Evolutionary conservation across 164 flowering plant genomes (phyloP), one percentile per base, ranked within the genome.

Genomic region (Vitis rupestris): DNA sequence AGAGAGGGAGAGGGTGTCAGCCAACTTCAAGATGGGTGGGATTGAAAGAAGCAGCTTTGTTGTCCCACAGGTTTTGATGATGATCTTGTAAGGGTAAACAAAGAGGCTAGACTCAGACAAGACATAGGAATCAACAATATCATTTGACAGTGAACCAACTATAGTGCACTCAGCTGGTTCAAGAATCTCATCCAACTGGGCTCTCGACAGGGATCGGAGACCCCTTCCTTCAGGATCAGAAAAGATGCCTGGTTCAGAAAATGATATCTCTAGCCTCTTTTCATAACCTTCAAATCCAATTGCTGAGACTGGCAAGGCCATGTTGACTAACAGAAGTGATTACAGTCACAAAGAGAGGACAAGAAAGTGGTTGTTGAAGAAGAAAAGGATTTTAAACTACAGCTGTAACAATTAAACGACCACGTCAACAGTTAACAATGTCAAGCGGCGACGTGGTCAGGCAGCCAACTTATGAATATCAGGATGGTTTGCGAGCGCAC

Each of bases 211-310:
- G 3, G 76, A n/a, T 11, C 82, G 77, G 29, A 84, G 82, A 31
- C 85, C 87, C 72, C 63, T 78, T 5, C 82, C 82, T 55, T 74
- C 83, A 74, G 82, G 83, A 64, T 83, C 84, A 69, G 66, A 54
- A 75, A 78, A 79, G 37, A 79, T 47, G 62, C 78, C 63, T 0
- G 78, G 80, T 69, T 79, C 78, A 61, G 60, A 73, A 37, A 84
- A 84, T 2, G 78, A 64, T 61, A 84, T 74, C 48, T 84, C 87
- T 7, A 84, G 85, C 80, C 87, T 84, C 70, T 84, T 84, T 50
- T 84, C 87, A 53, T 67, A 84, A 60, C 87, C 87, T 76, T 84
- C 87, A 73, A 84, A 84, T 1, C 87, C 87, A 63, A 84, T 84
- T 31, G 85, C 78, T 76, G 86, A 83, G 9, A 73, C 82, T 10